phyloP scores from a whole-genome alignment of 345 rosid species.

The Hibiscus tridactylites region DNA sequence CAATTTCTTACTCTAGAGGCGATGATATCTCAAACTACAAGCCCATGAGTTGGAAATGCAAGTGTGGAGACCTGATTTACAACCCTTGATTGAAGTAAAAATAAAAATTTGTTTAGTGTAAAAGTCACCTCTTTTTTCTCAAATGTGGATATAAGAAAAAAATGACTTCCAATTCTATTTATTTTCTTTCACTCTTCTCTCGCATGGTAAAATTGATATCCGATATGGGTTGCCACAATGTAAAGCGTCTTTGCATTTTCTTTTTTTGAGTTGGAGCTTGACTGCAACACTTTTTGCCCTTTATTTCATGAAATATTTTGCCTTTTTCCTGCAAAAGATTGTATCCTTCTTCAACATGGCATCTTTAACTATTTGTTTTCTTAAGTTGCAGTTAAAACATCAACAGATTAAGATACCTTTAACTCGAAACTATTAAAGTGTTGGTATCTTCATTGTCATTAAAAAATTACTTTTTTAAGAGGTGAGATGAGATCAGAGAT shows the following conservation, averaged over 20 bases:
- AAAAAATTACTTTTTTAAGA: background rate
- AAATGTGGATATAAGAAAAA: background rate
- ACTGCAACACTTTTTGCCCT: background rate
- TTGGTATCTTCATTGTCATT: background rate
- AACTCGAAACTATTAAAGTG: background rate
- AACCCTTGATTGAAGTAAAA: constrained; percentile 32
- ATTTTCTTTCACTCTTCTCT: background rate
- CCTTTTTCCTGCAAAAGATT: too few species aligned
- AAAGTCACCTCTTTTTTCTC: background rate
- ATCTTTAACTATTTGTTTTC: background rate
- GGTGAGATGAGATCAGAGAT: background rate
- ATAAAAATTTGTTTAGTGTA: background rate
- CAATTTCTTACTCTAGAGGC: constrained; percentile 34
- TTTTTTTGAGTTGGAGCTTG: background rate
- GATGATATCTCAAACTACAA: constrained; percentile 54
- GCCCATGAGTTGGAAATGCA: constrained; percentile 78
- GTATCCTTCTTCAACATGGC: background rate
- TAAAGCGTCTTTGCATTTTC: background rate
- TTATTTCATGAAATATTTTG: background rate
- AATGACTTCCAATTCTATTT: background rate
- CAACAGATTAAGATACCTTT: background rate
- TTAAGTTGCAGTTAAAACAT: background rate
- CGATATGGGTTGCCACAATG: background rate
- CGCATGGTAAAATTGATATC: background rate
- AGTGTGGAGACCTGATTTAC: constrained; percentile 49